Base-by-base conservation (phyloP, 805 yeast genomes). In the Henningerozyma blattae region DNA sequence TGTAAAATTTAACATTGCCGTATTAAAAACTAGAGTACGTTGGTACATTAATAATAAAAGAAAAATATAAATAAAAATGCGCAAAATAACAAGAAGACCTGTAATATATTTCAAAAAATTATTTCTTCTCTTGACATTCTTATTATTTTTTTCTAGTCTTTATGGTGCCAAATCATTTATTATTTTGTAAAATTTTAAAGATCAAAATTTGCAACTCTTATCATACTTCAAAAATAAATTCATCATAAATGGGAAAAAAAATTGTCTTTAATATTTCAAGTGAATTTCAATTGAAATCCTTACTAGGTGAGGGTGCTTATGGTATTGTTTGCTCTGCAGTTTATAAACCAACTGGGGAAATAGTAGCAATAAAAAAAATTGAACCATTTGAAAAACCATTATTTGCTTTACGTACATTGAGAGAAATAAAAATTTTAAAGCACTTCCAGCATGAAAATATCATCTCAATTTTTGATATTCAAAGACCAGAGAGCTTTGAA, bases 291-390 rank as follows among this genome's bases (percentile, higher is more conserved):
- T 75, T 89, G 31, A 65, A 77, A 33, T 85, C 83, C 44, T 72
- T 89, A 13, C 77, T 89, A 2, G 97, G 97, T 7, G 94, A 86
- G 57, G 97, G 97, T 15, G 96, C 97, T 0, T 89, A 89, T 52
- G 97, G 97, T 5, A 76, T 87, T 12, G 97, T 89, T 9, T 77
- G 95, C 56, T 74, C 89, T 9, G 96, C 96, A 0, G 59, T 77
- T 8, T 95, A 89, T 58, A 72, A 74, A 48, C 95, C 95, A 4
- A 72, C 91, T 1, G 78, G 80, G 35, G 89, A 80, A 45, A 75
- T 75, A 42, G 96, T 89, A n/a, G 97, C 97, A 27, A 87, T 89
- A 49, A 89, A 89, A 58, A 89, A 87, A 60, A 86, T 89, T 43
- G 38, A 80, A 51, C 96, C 96, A 10, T 89, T 89, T 53, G 94